Conservation (phyloP, 2,329 filamentous ascomycete species). For the Xylariales sp. region DNA sequence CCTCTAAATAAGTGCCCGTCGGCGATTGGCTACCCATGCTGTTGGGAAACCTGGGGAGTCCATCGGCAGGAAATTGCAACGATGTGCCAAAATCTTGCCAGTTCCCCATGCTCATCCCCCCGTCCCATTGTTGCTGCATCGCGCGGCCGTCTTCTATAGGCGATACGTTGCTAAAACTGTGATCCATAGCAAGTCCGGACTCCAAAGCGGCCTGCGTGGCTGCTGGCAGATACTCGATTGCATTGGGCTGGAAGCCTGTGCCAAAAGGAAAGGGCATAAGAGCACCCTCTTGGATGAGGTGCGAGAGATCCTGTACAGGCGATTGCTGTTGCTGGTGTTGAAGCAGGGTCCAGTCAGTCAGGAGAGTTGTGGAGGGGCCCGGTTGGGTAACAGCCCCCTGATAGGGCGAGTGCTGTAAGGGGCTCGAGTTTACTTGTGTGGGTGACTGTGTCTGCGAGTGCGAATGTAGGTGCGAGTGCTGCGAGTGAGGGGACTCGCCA, state of each 20-base stretch:
- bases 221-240: conserved; percentile 71
- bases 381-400: conserved; percentile 61
- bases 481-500: conserved; percentile 60
- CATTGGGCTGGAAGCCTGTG: conserved; percentile 63
- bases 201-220: conserved; percentile 73
- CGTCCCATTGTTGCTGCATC: conserved; percentile 66
- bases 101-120: conserved; percentile 70
- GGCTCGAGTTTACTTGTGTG: conserved; percentile 63
- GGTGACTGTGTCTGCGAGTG: conserved; percentile 58
- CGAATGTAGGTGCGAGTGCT: conserved; percentile 54
- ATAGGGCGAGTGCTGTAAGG: conserved; percentile 66
- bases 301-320: conserved; percentile 60
- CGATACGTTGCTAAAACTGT: conserved; percentile 69
- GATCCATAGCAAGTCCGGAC: conserved; percentile 70
- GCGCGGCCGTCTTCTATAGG: conserved; percentile 68
- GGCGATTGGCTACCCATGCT: conserved; percentile 73
- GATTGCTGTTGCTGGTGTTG: conserved; percentile 63
- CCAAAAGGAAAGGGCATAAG: conserved; percentile 67
- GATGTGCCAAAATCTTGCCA: conserved; percentile 84
- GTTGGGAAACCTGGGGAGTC: conserved; percentile 55
- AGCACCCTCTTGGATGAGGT: conserved; percentile 66
- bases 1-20: conserved; percentile 84
- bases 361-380: conserved; percentile 56
- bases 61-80: conserved; percentile 58
- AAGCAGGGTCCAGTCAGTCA: conserved; percentile 72